A percentile compares a stretch with the other conserved stretches of the same genome.
Conservation (phyloP, 257 asterid genomes). For the Nicotiana tomentosiformis region DNA sequence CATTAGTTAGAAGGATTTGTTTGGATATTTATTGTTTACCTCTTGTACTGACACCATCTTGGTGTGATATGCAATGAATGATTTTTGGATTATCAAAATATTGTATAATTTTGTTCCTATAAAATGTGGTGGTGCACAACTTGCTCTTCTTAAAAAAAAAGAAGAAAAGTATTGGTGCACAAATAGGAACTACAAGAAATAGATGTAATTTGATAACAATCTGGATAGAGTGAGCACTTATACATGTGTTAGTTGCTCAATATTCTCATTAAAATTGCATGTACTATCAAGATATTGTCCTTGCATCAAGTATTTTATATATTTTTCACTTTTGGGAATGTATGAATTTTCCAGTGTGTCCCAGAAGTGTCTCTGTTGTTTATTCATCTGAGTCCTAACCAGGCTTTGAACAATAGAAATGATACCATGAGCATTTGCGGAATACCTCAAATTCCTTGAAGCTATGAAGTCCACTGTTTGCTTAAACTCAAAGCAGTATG, state of each 20-base stretch:
- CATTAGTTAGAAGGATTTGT: background rate
- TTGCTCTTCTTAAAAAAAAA: too few species aligned
- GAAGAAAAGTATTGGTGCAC: background rate
- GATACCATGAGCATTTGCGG: background rate
- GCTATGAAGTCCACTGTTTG: background rate
- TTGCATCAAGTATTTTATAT: background rate
- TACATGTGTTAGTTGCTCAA: background rate
- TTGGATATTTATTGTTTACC: background rate
- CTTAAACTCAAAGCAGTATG: slow-evolving; percentile 5
- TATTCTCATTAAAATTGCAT: background rate
- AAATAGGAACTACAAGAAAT: background rate
- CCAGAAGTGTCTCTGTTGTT: background rate
- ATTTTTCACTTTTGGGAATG: slow-evolving; percentile 4
- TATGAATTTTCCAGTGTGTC: background rate
- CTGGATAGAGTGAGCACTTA: background rate
- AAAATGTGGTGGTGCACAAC: background rate
- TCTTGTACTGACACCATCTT: background rate
- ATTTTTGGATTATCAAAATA: background rate
- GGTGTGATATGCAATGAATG: background rate
- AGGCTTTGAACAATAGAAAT: background rate
- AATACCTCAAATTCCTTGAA: background rate
- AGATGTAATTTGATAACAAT: background rate
- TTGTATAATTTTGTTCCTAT: background rate
- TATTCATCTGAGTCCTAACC: background rate
- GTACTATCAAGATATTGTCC: background rate